Evolutionary conservation across 805 yeast genomes (phyloP).

Genomic region (Allodekkera sacchari): DNA sequence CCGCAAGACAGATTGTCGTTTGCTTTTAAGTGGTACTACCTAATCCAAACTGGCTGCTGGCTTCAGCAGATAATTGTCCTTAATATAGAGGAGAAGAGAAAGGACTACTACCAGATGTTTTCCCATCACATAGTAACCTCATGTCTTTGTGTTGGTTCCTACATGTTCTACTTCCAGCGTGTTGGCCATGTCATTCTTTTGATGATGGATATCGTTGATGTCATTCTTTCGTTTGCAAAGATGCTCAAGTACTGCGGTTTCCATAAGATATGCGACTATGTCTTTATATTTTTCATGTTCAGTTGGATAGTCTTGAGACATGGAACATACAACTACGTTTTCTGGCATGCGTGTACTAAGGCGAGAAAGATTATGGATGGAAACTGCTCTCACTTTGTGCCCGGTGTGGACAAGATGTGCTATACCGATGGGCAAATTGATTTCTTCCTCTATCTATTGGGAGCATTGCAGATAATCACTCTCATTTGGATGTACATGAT

Average conservation of each 20-base stretch:
- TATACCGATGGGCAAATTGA: slow-evolving; percentile 38
- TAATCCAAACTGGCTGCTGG: slow-evolving; percentile 71
- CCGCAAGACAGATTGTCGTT: slow-evolving; percentile 57
- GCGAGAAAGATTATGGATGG: slow-evolving; percentile 39
- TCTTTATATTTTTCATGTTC: slow-evolving; percentile 59
- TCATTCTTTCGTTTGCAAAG: slow-evolving; percentile 64
- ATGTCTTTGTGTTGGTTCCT: slow-evolving; percentile 59
- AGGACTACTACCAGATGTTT: slow-evolving; percentile 82
- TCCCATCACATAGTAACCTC: slow-evolving; percentile 81
- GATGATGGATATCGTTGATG: slow-evolving; percentile 80
- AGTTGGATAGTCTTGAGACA: slow-evolving; percentile 71
- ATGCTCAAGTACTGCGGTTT: slow-evolving; percentile 66
- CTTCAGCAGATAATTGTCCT: slow-evolving; percentile 70
- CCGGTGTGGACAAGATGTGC: slow-evolving; percentile 30
- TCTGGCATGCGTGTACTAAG: slow-evolving; percentile 47
- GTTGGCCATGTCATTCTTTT: slow-evolving; percentile 73
- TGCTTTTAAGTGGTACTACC: slow-evolving; percentile 58
- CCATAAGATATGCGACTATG: slow-evolving; percentile 50
- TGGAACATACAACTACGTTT: slow-evolving; percentile 58
- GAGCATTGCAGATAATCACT: slow-evolving; percentile 58
- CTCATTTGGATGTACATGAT: slow-evolving; percentile 73
- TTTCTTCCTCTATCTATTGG: slow-evolving; percentile 46
- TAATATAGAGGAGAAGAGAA: slow-evolving; percentile 69
- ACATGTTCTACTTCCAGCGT: slow-evolving; percentile 60
- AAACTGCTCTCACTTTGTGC: slow-evolving; percentile 26